Evolutionary conservation across 1,284 basidiomycete genomes (phyloP).

Genomic region (Bjerkandera adusta): DNA sequence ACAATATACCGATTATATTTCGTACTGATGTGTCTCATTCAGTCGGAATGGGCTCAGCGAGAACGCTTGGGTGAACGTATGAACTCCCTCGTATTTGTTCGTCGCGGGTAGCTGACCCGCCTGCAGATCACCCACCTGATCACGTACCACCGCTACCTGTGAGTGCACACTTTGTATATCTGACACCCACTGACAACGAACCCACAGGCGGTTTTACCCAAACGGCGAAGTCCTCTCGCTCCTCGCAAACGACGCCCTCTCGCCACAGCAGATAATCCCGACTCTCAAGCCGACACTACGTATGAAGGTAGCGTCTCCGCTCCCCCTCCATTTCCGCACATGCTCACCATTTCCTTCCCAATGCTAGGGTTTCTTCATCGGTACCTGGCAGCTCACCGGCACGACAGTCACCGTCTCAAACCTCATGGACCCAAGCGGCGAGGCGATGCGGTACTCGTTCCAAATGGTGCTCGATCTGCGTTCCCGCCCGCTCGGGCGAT

Average conservation of each 20-base stretch:
- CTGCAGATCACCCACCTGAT: slow-evolving; percentile 66
- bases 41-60: slow-evolving; percentile 80
- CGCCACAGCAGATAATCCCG: slow-evolving; percentile 77
- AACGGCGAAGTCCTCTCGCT: slow-evolving; percentile 86
- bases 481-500: slow-evolving; percentile 80
- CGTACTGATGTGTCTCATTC: slow-evolving; percentile 10
- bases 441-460: slow-evolving; percentile 64
- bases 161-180: slow-evolving; percentile 26
- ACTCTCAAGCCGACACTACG: slow-evolving; percentile 73
- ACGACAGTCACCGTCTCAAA: slow-evolving; percentile 60
- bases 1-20: slow-evolving; percentile 9
- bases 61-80: slow-evolving; percentile 79
- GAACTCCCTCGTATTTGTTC: slow-evolving; percentile 26
- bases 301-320: slow-evolving; percentile 60
- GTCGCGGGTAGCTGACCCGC: slow-evolving; percentile 4
- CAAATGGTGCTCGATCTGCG: slow-evolving; percentile 79
- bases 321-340: slow-evolving; percentile 1
- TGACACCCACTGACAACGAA: not conserved
- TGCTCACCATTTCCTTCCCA: no score
- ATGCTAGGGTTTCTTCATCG: slow-evolving; percentile 72
- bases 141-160: slow-evolving; percentile 85
- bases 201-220: slow-evolving; percentile 78
- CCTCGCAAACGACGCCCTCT: slow-evolving; percentile 77
- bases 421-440: slow-evolving; percentile 46
- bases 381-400: slow-evolving; percentile 64